These are phyloP conservation scores for Pterulicium gracile DNA, from an alignment of 1,284 basidiomycete genomes.

Conservation along the genomic window DNA sequence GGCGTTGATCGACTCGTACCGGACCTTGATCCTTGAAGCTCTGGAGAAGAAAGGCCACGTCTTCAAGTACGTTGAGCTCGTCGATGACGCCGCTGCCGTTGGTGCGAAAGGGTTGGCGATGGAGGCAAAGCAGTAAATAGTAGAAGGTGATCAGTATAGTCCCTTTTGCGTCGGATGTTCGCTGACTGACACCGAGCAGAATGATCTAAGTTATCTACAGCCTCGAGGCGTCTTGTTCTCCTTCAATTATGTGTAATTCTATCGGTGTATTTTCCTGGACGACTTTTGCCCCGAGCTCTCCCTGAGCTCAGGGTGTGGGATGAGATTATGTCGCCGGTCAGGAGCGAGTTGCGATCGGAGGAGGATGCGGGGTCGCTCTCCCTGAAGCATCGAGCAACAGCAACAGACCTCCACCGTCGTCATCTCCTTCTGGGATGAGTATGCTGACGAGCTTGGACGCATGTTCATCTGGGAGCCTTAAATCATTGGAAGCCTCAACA, in stretches of 20 bases:
- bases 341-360: too few relatives aligned
- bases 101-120: constrained; percentile 45
- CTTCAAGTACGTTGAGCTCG: constrained; percentile 52
- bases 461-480: too few relatives aligned
- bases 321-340: too few relatives aligned
- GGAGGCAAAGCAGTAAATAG: not conserved
- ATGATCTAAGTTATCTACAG: not conserved
- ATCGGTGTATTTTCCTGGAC: not conserved
- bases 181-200: not conserved
- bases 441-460: too few relatives aligned
- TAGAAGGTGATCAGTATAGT: not conserved
- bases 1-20: constrained; percentile 46
- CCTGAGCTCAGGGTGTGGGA: too few relatives aligned
- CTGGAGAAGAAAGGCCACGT: constrained; percentile 44
- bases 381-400: too few relatives aligned
- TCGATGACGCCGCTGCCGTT: constrained; percentile 53
- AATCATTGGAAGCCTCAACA: too few relatives aligned
- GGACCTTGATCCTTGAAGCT: constrained; percentile 47
- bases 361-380: too few relatives aligned
- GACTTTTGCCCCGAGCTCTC: not conserved
- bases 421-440: too few relatives aligned
- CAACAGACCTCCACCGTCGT: too few relatives aligned
- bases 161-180: not conserved
- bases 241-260: not conserved
- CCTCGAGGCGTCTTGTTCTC: not conserved